Percentiles rank a stretch among this genome's conserved stretches.
These are phyloP conservation scores for Ceriops decandra DNA, from an alignment of 345 rosid species.

Conservation along the genomic window DNA sequence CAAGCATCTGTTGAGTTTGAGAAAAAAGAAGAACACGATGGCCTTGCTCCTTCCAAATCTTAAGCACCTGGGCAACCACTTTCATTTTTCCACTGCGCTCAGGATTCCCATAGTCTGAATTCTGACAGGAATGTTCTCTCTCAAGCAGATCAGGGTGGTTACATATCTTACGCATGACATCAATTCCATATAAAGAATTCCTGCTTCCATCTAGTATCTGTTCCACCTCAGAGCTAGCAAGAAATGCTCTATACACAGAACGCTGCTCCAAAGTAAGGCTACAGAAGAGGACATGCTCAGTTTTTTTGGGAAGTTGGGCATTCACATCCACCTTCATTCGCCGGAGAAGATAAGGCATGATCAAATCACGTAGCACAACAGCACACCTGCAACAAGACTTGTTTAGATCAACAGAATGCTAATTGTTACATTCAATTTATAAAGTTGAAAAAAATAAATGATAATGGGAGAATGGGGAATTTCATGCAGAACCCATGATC, in stretches of 20 bases:
- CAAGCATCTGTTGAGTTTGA: constrained; percentile 98
- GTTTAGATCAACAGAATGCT: not conserved
- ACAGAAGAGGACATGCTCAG: constrained; percentile 95
- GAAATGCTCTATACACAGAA: constrained; percentile 85
- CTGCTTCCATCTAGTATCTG: constrained; percentile 72
- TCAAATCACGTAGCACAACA: constrained; percentile 87
- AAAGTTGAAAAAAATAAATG: not conserved
- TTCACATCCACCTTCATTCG: constrained; percentile 90
- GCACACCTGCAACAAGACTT: constrained; percentile 65
- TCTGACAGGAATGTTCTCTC: constrained; percentile 70
- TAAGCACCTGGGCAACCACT: constrained; percentile 77
- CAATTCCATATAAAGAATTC: constrained; percentile 87
- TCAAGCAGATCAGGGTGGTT: constrained; percentile 98
- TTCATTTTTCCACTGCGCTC: constrained; percentile 94
- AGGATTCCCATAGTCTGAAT: constrained; percentile 90
- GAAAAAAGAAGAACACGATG: constrained; percentile 90
- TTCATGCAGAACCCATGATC: not conserved
- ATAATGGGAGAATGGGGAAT: not conserved
- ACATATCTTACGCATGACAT: constrained; percentile 99
- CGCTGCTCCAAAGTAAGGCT: constrained; percentile 89
- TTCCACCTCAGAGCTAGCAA: constrained; percentile 97
- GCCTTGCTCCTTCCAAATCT: constrained; percentile 85
- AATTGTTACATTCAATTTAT: not conserved
- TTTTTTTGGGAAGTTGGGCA: constrained; percentile 82
- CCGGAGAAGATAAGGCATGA: constrained; percentile 98